These are phyloP conservation scores for Solanum chilense DNA, from an alignment of 257 asterid genomes.

Conservation along the genomic window DNA sequence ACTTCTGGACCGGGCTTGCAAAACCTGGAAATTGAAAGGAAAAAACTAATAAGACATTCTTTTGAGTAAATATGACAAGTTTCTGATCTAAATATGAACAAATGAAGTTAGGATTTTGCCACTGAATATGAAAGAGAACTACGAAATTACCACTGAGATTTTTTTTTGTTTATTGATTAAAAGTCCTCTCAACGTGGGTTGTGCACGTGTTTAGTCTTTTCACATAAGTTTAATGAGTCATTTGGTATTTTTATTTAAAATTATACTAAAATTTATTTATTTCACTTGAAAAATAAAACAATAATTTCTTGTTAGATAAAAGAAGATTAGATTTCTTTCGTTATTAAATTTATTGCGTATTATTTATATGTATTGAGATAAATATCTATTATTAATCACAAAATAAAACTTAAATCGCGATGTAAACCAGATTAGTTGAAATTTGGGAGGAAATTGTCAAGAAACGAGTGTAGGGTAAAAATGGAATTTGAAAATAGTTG, in stretches of 20 bases:
- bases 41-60: background rate
- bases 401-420: too few species aligned
- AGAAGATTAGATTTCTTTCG: background rate
- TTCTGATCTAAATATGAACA: background rate
- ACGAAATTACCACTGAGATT: conserved; percentile 28
- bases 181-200: conserved; percentile 43
- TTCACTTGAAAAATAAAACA: background rate
- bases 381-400: too few species aligned
- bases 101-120: conserved; percentile 1
- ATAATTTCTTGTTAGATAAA: background rate
- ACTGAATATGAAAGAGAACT: conserved; percentile 2
- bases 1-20: background rate
- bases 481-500: background rate
- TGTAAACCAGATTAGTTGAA: background rate
- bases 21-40: background rate
- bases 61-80: background rate
- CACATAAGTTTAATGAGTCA: conserved; percentile 7
- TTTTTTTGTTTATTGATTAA: background rate
- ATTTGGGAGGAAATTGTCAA: conserved; percentile 8
- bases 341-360: too few species aligned
- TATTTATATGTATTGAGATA: too few species aligned
- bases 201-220: conserved; percentile 47
- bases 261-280: background rate
- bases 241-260: background rate
- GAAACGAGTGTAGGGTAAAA: background rate